Conservation (phyloP, 2,329 filamentous ascomycete genomes). For the Sporothrix schenckii region DNA sequence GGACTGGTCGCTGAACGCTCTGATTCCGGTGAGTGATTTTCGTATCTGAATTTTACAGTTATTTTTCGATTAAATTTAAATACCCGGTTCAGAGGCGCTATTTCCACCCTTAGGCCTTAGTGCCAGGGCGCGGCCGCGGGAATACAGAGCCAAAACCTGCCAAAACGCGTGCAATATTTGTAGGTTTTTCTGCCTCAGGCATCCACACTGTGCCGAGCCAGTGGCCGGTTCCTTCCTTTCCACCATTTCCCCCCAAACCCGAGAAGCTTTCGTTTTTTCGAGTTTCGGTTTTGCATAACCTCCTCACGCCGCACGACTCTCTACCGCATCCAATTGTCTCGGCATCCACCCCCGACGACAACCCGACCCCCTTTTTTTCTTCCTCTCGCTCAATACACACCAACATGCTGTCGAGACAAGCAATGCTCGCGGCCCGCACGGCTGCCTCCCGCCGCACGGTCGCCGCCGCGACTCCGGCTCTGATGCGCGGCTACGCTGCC, state of each 20-base stretch:
- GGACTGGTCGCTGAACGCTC: background rate
- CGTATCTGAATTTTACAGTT: slow-evolving; percentile 15
- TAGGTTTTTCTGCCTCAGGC: no score
- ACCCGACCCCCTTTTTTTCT: background rate
- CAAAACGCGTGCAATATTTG: slow-evolving; percentile 3
- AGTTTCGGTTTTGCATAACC: slow-evolving; percentile 28
- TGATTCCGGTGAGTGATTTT: slow-evolving; percentile 28
- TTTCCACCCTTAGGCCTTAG: slow-evolving; percentile 12
- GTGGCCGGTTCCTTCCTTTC: slow-evolving; percentile 35
- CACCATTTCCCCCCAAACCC: slow-evolving; percentile 39
- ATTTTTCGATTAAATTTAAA: slow-evolving; percentile 27
- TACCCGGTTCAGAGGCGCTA: background rate
- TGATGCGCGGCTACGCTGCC: slow-evolving; percentile 82
- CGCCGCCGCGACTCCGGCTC: slow-evolving; percentile 66
- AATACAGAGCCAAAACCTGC: slow-evolving; percentile 18
- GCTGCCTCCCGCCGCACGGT: slow-evolving; percentile 59
- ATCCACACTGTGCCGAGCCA: slow-evolving; percentile 26
- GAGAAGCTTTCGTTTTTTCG: slow-evolving; percentile 35
- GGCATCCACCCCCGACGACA: slow-evolving; percentile 4
- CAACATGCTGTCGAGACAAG: slow-evolving; percentile 64
- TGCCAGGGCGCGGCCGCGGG: slow-evolving; percentile 5
- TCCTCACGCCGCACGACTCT: slow-evolving; percentile 33
- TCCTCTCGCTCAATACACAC: slow-evolving; percentile 33
- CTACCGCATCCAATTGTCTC: slow-evolving; percentile 29
- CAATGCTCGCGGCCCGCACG: slow-evolving; percentile 55